Conservation (phyloP, 148 eudicot genomes). For the Cornus kousa region DNA sequence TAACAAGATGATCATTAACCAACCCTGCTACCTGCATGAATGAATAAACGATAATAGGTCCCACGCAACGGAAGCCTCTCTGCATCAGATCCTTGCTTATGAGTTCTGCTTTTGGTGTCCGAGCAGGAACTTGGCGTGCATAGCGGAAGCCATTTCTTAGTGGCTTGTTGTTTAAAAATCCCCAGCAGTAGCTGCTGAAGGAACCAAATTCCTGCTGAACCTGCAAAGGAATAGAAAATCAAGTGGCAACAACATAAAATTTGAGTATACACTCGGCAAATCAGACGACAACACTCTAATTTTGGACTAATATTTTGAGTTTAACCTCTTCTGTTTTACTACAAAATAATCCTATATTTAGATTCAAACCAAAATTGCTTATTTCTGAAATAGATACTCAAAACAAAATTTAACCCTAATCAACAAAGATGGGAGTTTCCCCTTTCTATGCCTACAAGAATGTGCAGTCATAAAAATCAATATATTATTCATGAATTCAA, state of each 20-base stretch:
- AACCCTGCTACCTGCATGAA: constrained; percentile 76
- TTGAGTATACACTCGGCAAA: background rate
- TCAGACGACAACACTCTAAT: background rate
- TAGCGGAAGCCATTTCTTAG: constrained; percentile 46
- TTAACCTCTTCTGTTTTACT: background rate
- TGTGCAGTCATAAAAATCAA: background rate
- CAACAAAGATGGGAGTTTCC: background rate
- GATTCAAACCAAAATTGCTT: background rate
- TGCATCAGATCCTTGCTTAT: constrained; percentile 64
- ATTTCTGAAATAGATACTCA: background rate
- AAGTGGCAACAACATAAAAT: background rate
- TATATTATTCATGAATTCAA: too few relatives aligned
- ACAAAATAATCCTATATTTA: background rate
- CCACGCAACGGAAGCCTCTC: constrained; percentile 71
- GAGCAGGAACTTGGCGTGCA: constrained; percentile 60
- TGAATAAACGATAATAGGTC: constrained; percentile 72
- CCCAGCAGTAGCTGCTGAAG: constrained; percentile 64
- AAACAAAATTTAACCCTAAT: background rate
- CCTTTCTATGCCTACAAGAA: background rate
- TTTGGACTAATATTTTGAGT: too few relatives aligned
- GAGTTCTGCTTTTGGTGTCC: constrained; percentile 63
- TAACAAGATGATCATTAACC: constrained; percentile 68
- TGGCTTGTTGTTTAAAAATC: constrained; percentile 56
- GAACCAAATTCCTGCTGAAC: constrained; percentile 69
- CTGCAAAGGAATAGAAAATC: constrained; percentile 29